These are phyloP conservation scores for Trichoderma atrobrunneum DNA, from an alignment of 2,329 filamentous ascomycete genomes.

Conservation along the genomic window DNA sequence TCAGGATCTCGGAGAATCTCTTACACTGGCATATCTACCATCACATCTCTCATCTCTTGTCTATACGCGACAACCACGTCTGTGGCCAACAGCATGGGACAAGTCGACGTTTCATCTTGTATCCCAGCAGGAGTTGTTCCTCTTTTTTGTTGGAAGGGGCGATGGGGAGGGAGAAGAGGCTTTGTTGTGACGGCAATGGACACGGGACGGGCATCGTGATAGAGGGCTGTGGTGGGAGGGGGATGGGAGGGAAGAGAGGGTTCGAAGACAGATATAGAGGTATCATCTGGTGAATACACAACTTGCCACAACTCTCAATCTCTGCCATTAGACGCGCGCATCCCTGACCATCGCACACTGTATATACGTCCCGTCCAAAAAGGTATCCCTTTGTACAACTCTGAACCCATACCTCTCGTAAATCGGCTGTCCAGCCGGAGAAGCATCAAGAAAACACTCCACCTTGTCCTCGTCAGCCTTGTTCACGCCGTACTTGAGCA, in stretches of 20 bases:
- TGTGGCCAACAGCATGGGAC: too few species aligned
- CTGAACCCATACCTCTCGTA: conserved; percentile 15
- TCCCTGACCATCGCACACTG: conserved; percentile 14
- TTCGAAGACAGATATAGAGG: background rate
- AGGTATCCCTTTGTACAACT: background rate
- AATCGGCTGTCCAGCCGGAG: background rate
- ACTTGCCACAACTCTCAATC: background rate
- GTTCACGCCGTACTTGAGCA: conserved; percentile 1
- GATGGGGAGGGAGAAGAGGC: too few species aligned
- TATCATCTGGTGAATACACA: background rate
- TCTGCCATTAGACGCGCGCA: background rate
- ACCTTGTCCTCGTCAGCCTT: conserved; percentile 11
- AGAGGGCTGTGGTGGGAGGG: too few species aligned
- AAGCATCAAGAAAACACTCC: conserved; percentile 15
- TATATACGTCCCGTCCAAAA: background rate
- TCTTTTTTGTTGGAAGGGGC: background rate
- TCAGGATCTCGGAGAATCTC: too few species aligned
- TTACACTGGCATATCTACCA: too few species aligned
- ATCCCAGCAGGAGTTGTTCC: background rate
- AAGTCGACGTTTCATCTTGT: background rate
- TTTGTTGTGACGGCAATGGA: background rate
- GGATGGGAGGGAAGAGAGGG: too few species aligned
- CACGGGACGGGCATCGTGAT: background rate
- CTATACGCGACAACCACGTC: too few species aligned
- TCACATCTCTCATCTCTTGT: too few species aligned